phyloP scores from a whole-genome alignment of 1,139 yeast species.

The Sugiyamaella japonica region DNA sequence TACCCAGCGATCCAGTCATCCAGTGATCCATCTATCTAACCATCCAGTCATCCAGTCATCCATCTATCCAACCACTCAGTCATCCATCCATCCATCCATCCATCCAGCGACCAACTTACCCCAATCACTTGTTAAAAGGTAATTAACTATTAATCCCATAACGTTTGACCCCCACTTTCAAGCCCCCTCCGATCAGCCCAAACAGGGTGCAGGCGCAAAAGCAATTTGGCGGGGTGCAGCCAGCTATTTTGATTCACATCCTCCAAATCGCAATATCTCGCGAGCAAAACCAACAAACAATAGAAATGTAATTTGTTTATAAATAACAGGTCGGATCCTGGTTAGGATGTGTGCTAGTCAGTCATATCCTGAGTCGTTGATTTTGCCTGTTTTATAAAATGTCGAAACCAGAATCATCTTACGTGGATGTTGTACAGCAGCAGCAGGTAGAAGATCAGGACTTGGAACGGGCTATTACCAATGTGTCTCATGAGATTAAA shows the following conservation, averaged over 20 bases:
- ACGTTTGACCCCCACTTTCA: not conserved
- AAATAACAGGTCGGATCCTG: not conserved
- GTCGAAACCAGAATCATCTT: not conserved
- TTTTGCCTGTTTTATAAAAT: not conserved
- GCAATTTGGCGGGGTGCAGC: not conserved
- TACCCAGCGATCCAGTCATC: too few species aligned
- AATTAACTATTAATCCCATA: too few species aligned
- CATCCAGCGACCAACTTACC: too few species aligned
- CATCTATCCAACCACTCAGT: too few species aligned
- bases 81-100: too few species aligned
- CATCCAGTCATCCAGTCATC: too few species aligned
- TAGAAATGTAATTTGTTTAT: too few species aligned
- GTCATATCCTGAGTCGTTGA: too few species aligned
- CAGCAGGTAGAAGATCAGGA: not conserved
- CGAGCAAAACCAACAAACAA: not conserved
- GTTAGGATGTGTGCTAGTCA: not conserved
- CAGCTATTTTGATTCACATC: too few species aligned
- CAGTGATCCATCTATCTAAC: too few species aligned
- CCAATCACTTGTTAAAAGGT: too few species aligned
- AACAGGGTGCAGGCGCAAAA: not conserved
- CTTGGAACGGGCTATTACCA: conserved; percentile 7
- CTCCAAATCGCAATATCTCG: not conserved
- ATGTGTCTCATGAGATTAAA: conserved; percentile 9
- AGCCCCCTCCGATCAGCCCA: not conserved
- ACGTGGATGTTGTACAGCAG: conserved; percentile 1